Percentiles rank a stretch among this genome's conserved stretches.
phyloP scores from a whole-genome alignment of 805 yeast genomes.

The Cyberlindnera lachancei region DNA sequence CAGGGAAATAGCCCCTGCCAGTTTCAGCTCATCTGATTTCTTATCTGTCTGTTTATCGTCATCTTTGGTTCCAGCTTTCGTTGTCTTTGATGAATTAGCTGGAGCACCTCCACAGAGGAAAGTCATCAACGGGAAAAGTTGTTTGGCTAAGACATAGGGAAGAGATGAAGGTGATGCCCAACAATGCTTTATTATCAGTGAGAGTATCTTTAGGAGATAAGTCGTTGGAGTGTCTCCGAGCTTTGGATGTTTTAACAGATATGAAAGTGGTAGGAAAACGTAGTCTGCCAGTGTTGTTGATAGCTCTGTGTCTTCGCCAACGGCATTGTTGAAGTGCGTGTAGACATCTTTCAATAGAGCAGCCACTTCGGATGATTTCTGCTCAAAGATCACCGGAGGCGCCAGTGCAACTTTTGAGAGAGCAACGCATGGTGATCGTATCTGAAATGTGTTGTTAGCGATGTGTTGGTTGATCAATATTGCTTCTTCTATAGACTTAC shows the following conservation, averaged over 20 bases:
- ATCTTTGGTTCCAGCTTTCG: too few relatives aligned
- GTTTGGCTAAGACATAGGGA: conserved; percentile 31
- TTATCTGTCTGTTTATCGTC: conserved; percentile 14
- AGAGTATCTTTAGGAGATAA: conserved; percentile 36
- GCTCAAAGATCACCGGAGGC: conserved; percentile 27
- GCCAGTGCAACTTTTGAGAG: conserved; percentile 38
- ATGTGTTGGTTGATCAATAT: too few relatives aligned
- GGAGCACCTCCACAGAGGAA: conserved; percentile 41
- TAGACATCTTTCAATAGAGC: conserved; percentile 29
- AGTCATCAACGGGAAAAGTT: conserved; percentile 39
- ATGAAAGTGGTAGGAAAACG: conserved; percentile 52
- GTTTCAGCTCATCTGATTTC: conserved; percentile 30
- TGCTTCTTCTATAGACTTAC: too few relatives aligned
- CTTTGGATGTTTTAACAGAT: conserved; percentile 40
- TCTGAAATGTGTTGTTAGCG: conserved; percentile 12
- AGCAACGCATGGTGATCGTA: conserved; percentile 37
- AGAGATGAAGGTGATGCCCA: conserved; percentile 37
- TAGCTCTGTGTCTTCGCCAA: conserved; percentile 16
- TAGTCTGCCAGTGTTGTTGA: conserved; percentile 48
- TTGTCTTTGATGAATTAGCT: too few relatives aligned
- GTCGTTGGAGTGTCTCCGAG: conserved; percentile 41
- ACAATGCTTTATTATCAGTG: conserved; percentile 35
- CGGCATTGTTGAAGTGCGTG: conserved; percentile 7
- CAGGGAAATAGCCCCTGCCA: conserved; percentile 29
- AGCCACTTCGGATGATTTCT: conserved; percentile 25